A percentile compares a stretch with the other conserved stretches of the same genome.
phyloP scores from a whole-genome alignment of 1,139 yeast genomes.

The Saccharomyces hybrid region DNA sequence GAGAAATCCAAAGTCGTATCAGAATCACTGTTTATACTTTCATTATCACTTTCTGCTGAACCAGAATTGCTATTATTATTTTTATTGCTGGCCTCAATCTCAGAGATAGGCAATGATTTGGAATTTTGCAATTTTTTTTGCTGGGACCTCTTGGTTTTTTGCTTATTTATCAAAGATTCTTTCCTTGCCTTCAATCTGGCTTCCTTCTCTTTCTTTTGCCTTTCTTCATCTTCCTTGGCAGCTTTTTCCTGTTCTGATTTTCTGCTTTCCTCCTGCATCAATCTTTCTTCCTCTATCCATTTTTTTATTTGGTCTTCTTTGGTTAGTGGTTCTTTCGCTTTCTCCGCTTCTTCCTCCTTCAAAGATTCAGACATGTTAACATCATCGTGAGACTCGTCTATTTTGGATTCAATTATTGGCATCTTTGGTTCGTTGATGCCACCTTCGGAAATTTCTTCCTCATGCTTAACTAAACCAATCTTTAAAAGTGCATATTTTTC shows the following conservation, averaged over 20 bases:
- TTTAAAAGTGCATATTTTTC: conserved; percentile 14
- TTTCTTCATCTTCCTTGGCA: conserved; percentile 5
- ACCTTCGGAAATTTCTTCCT: not conserved
- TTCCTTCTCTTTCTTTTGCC: conserved; percentile 6
- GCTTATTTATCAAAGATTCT: not conserved
- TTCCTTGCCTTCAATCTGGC: not conserved
- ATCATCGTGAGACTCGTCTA: not conserved
- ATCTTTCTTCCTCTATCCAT: conserved; percentile 4
- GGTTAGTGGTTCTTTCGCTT: not conserved
- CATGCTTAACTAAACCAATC: conserved; percentile 13
- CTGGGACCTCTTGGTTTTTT: not conserved
- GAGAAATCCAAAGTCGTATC: not conserved
- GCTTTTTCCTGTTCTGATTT: conserved; percentile 1
- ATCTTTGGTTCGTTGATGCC: not conserved
- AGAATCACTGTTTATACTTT: not conserved
- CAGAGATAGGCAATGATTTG: not conserved
- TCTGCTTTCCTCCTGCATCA: not conserved
- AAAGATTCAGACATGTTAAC: not conserved
- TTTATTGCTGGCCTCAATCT: not conserved
- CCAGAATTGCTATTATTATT: not conserved
- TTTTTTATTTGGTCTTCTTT: conserved; percentile 1
- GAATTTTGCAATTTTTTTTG: not conserved
- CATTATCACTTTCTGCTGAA: not conserved
- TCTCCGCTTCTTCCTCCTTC: not conserved
- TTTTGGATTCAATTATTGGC: conserved; percentile 2